phyloP scores from a whole-genome alignment of 495 filamentous ascomycete species.

The Aspergillus cavernicola region DNA sequence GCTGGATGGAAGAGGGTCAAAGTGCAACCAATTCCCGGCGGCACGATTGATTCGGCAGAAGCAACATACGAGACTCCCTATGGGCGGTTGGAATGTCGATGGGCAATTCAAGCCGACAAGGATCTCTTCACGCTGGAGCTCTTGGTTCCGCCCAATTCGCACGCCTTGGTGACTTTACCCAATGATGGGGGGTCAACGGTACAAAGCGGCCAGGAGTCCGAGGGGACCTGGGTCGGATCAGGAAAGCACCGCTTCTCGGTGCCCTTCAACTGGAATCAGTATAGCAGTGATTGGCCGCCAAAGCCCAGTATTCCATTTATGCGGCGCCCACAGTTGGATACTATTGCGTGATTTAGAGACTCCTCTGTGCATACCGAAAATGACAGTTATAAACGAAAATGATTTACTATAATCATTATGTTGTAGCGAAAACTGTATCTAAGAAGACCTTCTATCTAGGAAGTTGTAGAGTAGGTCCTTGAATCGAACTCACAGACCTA shows the following conservation, averaged over 20 bases:
- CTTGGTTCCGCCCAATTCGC: conserved; percentile 28
- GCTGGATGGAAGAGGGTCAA: conserved; percentile 27
- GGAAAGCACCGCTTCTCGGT: conserved; percentile 12
- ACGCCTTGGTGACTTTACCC: conserved; percentile 22
- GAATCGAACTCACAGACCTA: too few species aligned
- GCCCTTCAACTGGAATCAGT: conserved; percentile 2
- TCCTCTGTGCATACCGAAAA: not conserved
- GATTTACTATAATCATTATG: too few species aligned
- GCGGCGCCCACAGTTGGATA: conserved; percentile 8
- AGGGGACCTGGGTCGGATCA: conserved; percentile 21
- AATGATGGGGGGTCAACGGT: conserved; percentile 4
- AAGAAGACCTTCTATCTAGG: too few species aligned
- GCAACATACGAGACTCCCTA: conserved; percentile 26
- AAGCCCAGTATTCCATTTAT: conserved; percentile 16
- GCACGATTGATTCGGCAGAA: conserved; percentile 19
- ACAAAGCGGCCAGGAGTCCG: not conserved
- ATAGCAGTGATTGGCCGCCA: conserved; percentile 11
- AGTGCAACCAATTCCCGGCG: conserved; percentile 27
- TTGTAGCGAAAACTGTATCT: too few species aligned
- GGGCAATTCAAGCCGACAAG: conserved; percentile 7
- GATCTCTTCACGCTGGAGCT: conserved; percentile 13
- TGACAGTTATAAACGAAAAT: too few species aligned
- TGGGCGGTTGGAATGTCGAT: conserved; percentile 26
- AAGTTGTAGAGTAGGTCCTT: too few species aligned
- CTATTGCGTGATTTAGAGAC: conserved; percentile 5